These are phyloP conservation scores for Rubus idaeus DNA, from an alignment of 306 rosid species.

Conservation along the genomic window DNA sequence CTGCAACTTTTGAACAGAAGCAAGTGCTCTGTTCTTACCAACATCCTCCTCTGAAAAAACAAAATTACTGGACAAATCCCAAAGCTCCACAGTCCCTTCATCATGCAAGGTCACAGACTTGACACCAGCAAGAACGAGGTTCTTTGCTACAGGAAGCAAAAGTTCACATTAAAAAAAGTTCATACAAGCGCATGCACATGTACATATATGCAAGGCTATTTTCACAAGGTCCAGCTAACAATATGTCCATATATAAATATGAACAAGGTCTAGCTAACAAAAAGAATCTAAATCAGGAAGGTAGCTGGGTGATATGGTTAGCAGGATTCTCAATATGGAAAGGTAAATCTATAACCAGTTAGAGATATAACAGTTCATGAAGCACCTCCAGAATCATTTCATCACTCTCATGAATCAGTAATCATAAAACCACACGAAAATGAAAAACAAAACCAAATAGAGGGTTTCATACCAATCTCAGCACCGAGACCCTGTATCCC, in stretches of 20 bases:
- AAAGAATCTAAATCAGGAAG: not conserved
- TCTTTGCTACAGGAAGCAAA: constrained; percentile 71
- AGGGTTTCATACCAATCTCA: constrained; percentile 65
- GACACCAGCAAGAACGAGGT: constrained; percentile 91
- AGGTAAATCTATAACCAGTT: not conserved
- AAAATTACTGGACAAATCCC: constrained; percentile 84
- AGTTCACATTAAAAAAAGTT: not conserved
- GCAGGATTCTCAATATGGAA: not conserved
- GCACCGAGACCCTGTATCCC: constrained; percentile 97
- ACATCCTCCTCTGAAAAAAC: constrained; percentile 64
- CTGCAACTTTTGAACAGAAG: constrained; percentile 83
- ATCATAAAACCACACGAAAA: not conserved
- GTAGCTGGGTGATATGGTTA: not conserved
- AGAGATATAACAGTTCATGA: not conserved
- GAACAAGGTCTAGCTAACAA: not conserved
- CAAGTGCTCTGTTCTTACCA: constrained; percentile 75
- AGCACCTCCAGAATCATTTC: not conserved
- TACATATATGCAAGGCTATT: not conserved
- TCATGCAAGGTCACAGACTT: constrained; percentile 90
- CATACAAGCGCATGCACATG: not conserved
- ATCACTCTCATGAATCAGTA: not conserved
- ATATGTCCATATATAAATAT: not conserved
- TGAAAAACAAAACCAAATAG: not conserved
- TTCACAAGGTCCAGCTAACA: not conserved
- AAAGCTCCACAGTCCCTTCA: constrained; percentile 70